Conservation (phyloP, 768 basidiomycete genomes). For the Rhizopogon sp. region DNA sequence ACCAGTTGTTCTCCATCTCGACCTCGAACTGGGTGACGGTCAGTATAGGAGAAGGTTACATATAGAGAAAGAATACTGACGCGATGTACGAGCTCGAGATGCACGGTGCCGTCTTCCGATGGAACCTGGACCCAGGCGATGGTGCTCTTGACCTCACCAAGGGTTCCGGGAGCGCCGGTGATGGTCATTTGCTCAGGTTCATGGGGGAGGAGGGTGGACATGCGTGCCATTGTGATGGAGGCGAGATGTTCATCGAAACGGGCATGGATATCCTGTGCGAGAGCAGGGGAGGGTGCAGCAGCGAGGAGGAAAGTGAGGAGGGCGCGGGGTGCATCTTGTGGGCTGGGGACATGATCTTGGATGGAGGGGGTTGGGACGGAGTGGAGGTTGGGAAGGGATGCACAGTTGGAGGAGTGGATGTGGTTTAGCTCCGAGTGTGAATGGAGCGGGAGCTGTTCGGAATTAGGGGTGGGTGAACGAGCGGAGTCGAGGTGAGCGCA, state of each 20-base stretch:
- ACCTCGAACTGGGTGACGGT: slow-evolving; percentile 62
- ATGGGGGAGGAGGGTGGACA: slow-evolving; percentile 39
- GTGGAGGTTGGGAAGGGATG: slow-evolving; percentile 36
- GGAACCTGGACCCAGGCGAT: slow-evolving; percentile 84
- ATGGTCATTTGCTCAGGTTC: slow-evolving; percentile 31
- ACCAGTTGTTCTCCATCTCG: slow-evolving; percentile 95
- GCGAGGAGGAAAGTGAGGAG: slow-evolving; percentile 77
- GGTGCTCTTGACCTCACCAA: slow-evolving; percentile 75
- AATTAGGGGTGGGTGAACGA: slow-evolving; percentile 13
- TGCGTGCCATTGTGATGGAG: slow-evolving; percentile 40
- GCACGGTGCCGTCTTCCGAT: slow-evolving; percentile 47
- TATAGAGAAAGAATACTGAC: slow-evolving; percentile 8
- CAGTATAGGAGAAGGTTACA: neutral
- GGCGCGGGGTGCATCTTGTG: slow-evolving; percentile 43
- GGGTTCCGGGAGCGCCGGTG: slow-evolving; percentile 66
- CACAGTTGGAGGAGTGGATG: slow-evolving; percentile 56
- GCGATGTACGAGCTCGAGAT: slow-evolving; percentile 64
- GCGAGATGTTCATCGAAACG: slow-evolving; percentile 43
- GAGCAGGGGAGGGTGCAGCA: slow-evolving; percentile 48
- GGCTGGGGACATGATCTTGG: slow-evolving; percentile 21
- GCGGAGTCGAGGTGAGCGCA: slow-evolving; percentile 42
- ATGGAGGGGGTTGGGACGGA: slow-evolving; percentile 7
- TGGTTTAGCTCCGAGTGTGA: slow-evolving; percentile 30
- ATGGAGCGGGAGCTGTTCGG: slow-evolving; percentile 21
- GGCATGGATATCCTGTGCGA: slow-evolving; percentile 42